These are phyloP conservation scores for Candida montana DNA, from an alignment of 805 yeast genomes.

Conservation along the genomic window DNA sequence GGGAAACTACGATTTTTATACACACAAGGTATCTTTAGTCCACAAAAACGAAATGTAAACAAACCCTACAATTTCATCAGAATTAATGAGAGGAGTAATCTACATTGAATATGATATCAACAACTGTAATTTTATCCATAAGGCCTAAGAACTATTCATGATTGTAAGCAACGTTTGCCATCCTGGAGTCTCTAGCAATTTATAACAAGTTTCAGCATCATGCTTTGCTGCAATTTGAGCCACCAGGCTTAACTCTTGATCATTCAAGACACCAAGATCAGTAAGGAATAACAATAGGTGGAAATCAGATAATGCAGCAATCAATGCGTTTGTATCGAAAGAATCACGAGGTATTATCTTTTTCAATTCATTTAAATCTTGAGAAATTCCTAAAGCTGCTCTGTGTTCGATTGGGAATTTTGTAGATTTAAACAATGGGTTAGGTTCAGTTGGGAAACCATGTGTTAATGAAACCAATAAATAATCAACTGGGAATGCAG, in stretches of 20 bases:
- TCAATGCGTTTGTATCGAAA: slow-evolving; percentile 24
- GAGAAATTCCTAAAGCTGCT: slow-evolving; percentile 66
- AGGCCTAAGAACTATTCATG: slow-evolving; percentile 25
- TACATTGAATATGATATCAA: no score
- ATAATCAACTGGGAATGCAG: slow-evolving; percentile 91
- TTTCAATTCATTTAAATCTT: slow-evolving; percentile 54
- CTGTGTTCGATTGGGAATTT: slow-evolving; percentile 78
- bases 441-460: slow-evolving; percentile 73
- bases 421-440: slow-evolving; percentile 43
- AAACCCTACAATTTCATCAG: no score
- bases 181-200: slow-evolving; percentile 56
- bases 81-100: no score
- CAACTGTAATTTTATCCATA: no score
- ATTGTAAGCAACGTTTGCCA: slow-evolving; percentile 78
- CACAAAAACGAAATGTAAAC: no score
- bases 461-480: slow-evolving; percentile 82
- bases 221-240: slow-evolving; percentile 41
- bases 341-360: slow-evolving; percentile 39
- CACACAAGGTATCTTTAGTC: no score
- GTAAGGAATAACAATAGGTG: slow-evolving; percentile 62
- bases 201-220: slow-evolving; percentile 40
- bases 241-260: slow-evolving; percentile 47
- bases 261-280: slow-evolving; percentile 51
- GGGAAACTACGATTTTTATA: no score
- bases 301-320: slow-evolving; percentile 56